Conservation (phyloP, 768 basidiomycete genomes). For the Agaricus subrufescens region DNA sequence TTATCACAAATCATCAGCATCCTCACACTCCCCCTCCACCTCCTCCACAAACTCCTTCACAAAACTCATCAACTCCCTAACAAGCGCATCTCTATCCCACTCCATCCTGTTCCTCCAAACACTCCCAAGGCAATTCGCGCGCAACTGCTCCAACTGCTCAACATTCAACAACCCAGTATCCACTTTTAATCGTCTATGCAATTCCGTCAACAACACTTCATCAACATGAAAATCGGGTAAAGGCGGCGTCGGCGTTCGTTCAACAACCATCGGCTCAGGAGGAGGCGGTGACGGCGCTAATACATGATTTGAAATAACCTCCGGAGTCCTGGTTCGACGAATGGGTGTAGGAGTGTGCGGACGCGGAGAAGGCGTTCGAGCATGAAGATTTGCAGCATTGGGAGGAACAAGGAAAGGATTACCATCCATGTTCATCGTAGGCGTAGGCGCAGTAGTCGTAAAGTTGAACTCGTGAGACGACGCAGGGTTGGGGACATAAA, state of each 20-base stretch:
- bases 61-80: conserved; percentile 53
- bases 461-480: neutral
- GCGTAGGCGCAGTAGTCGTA: neutral
- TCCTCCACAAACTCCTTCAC: conserved; percentile 67
- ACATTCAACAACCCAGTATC: conserved; percentile 61
- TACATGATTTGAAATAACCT: conserved; percentile 12
- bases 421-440: neutral
- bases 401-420: conserved; percentile 9
- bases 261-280: conserved; percentile 44
- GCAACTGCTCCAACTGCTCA: conserved; percentile 91
- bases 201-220: conserved; percentile 37
- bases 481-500: neutral
- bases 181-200: conserved; percentile 46
- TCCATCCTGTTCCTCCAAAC: conserved; percentile 81
- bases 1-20: neutral
- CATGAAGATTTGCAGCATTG: neutral
- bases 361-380: conserved; percentile 8
- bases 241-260: conserved; percentile 66
- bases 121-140: conserved; percentile 72
- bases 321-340: conserved; percentile 8
- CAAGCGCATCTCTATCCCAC: conserved; percentile 75
- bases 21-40: conserved; percentile 28
- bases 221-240: conserved; percentile 76
- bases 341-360: conserved; percentile 15
- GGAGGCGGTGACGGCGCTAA: conserved; percentile 15